Base-by-base conservation (phyloP, 208 protist genomes). In the Naegleria lovaniensis region DNA sequence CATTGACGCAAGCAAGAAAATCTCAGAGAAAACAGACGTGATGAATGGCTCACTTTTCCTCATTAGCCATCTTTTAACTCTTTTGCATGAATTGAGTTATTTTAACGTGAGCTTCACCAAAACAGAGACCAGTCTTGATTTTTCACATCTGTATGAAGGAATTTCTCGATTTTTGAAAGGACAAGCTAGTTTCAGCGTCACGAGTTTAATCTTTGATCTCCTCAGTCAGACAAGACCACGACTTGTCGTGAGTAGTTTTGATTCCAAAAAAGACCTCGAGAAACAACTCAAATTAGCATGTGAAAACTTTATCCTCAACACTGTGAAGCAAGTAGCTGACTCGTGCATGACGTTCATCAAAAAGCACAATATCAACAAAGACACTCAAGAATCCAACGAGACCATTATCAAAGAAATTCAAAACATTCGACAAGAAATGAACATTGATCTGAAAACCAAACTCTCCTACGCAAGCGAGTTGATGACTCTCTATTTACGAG, bases 231-330 rank as follows among this genome's bases (percentile, higher is more conserved):
- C 85, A 58, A 88, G 41, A 58, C 84, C 92, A 25, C 7, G 83
- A 9, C 41, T 92, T 75, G 38, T 58, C 19, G 41, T 33, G 9
- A 84, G 7, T 43, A 75, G 11, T 40, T 9, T 48, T 22, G 91
- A 92, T 83, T 90, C 91, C 40, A 92, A 92, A 29, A 92, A 91
- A 85, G 85, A 92, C 58, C 43, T 92, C 0, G 91, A 92, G n/a
- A 83, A 55, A n/a, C 38, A 58, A 36, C 83, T 92, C 5, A 43
- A 92, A 36, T 36, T 48, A 3, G 16, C 40, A 13, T 92, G 91
- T 76, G 90, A 92, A 22, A 41, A 88, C 9, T 92, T 92, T 16
- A 92, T 92, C 36, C n/a, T 88, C 16, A 88, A 88, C 40, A 58
- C 43, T 40, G 33, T 39, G 36, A 88, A 58, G 40, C 25, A 48